Percentiles rank a stretch among this genome's conserved stretches.
These are phyloP conservation scores for Tylopilus orsonianus DNA, from an alignment of 1,284 basidiomycete genomes.

Conservation along the genomic window DNA sequence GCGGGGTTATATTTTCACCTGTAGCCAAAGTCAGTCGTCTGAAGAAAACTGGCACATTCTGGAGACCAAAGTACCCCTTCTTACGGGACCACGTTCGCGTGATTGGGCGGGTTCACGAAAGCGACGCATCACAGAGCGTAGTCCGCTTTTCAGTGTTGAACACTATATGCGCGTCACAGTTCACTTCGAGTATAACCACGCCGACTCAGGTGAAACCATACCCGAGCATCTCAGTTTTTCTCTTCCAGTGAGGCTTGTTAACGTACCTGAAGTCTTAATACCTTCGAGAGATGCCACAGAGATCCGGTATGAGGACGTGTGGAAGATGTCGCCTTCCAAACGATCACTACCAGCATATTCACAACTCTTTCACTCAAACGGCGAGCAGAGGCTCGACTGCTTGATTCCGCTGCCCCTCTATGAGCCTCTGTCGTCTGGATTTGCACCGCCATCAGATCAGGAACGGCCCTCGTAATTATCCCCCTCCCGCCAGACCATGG, in stretches of 20 bases:
- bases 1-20: slow-evolving; percentile 45
- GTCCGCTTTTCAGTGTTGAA: slow-evolving; percentile 57
- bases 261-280: slow-evolving; percentile 29
- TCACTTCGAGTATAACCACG: slow-evolving; percentile 53
- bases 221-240: slow-evolving; percentile 41
- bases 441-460: slow-evolving; percentile 4
- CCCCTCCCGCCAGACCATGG: neutral
- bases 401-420: slow-evolving; percentile 67
- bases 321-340: slow-evolving; percentile 32
- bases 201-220: slow-evolving; percentile 36
- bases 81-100: slow-evolving; percentile 26
- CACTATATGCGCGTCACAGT: slow-evolving; percentile 58
- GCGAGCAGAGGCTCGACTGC: slow-evolving; percentile 67
- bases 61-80: slow-evolving; percentile 53
- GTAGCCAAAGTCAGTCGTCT: neutral
- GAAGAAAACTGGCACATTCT: slow-evolving; percentile 60
- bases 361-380: slow-evolving; percentile 70
- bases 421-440: slow-evolving; percentile 30
- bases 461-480: slow-evolving; percentile 9
- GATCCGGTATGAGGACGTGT: slow-evolving; percentile 14
- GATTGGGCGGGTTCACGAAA: slow-evolving; percentile 46
- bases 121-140: slow-evolving; percentile 46
- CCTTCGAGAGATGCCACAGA: slow-evolving; percentile 15
- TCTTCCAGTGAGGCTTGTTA: slow-evolving; percentile 58
- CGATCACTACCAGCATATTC: slow-evolving; percentile 68